Evolutionary conservation across 1,139 yeast genomes (phyloP), one percentile per base, ranked within the genome.

Genomic region (Wickerhamiella pararugosa): DNA sequence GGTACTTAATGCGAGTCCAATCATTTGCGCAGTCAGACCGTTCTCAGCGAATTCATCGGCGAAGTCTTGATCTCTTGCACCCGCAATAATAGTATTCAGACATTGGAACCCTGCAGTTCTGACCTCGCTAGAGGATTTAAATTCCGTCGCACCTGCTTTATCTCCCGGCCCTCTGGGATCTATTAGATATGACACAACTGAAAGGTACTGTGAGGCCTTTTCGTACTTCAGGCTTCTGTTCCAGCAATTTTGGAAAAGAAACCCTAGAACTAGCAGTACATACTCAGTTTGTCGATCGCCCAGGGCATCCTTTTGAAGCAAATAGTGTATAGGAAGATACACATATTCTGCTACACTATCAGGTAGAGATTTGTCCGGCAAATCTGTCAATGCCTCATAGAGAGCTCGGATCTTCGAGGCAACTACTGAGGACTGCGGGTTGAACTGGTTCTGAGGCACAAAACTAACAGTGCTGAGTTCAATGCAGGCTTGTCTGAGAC

Each of bases 281-380:
- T 60, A 56, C 45, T 71, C 75, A 3, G 67, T 59, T 37, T 65
- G 69, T 1, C 65, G 48, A 42, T 69, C 71, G 2, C 69, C 64
- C 1, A 74, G 52, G 9, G 39, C 40, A 21, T 62, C 57, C 37
- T 58, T 54, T 47, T 70, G 70, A 32, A 78, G 56, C 2, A 77
- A 53, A 44, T 67, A 67, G 1, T 75, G 67, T 1, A 78, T 50
- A 0, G 86, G 84, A 27, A 74, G 69, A 54, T 75, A 76, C 2
- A 77, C 64, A 47, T 76, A 76, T 49, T 77, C 82, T 0, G 79
- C 81, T 21, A 76, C 29, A 5, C 42, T 36, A 2, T 31, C 33
- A 11, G 44, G 29, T 7, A 41, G 15, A 7, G 25, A 11, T 8
- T 10, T 29, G 25, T 29, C 32, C 7, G 11, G 39, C 7, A 40